Conservation (phyloP, 2,329 filamentous ascomycete genomes). For the Albophoma yamanashiensis region DNA sequence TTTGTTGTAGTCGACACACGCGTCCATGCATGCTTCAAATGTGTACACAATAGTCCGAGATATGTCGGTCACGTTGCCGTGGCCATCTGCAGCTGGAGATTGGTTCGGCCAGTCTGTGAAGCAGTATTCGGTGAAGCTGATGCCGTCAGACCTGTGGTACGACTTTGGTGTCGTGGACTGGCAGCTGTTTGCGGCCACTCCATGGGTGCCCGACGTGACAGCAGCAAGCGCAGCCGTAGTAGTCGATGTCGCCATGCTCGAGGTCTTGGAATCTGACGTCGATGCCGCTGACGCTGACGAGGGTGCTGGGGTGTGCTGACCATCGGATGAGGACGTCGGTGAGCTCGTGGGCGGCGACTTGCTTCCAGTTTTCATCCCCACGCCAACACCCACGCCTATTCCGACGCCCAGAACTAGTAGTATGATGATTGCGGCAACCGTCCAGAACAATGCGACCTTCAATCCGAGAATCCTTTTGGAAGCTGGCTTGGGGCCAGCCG, state of each 20-base stretch:
- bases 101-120: conserved; percentile 11
- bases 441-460: background rate
- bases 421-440: background rate
- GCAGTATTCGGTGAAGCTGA: conserved; percentile 6
- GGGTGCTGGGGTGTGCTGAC: background rate
- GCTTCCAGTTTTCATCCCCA: background rate
- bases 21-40: conserved; percentile 11
- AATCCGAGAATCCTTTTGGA: background rate
- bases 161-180: conserved; percentile 4
- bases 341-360: background rate
- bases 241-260: background rate
- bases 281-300: background rate
- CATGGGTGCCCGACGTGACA: conserved; percentile 5
- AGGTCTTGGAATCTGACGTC: background rate
- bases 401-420: background rate
- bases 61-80: conserved; percentile 8
- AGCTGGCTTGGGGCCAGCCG: background rate
- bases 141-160: conserved; percentile 2
- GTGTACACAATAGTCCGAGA: conserved; percentile 5
- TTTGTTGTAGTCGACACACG: conserved; percentile 6
- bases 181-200: conserved; percentile 7
- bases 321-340: background rate
- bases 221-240: background rate
- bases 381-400: background rate
- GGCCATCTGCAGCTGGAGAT: conserved; percentile 1